These are phyloP conservation scores for Arachnopeziza araneosa DNA, from an alignment of 2,329 filamentous ascomycete genomes.

Conservation along the genomic window DNA sequence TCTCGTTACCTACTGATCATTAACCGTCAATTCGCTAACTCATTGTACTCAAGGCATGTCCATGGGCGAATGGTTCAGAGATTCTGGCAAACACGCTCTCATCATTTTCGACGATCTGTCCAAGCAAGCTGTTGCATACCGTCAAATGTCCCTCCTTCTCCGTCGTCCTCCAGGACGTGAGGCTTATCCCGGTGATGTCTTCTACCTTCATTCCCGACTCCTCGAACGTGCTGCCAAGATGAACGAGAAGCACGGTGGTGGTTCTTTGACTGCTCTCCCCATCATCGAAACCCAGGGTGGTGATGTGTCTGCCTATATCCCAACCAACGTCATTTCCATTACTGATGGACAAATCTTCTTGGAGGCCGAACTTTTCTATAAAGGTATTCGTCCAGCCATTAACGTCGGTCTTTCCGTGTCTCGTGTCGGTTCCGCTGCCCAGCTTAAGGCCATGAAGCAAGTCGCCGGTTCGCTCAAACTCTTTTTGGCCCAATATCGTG, in stretches of 20 bases:
- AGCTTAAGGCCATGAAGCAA: constrained; percentile 99
- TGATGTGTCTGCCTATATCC: constrained; percentile 99
- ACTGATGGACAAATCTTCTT: constrained; percentile 99
- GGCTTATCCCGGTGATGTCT: constrained; percentile 98
- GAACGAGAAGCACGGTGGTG: constrained; percentile 90
- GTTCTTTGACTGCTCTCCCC: constrained; percentile 94
- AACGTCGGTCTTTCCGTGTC: constrained; percentile 99
- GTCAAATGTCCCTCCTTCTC: constrained; percentile 97
- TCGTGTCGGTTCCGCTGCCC: constrained; percentile 98
- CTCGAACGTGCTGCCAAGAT: constrained; percentile 99
- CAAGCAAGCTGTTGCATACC: constrained; percentile 97
- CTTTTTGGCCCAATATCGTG: constrained; percentile 99
- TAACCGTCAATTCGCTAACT: neutral
- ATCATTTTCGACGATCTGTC: constrained; percentile 93
- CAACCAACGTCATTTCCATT: constrained; percentile 99
- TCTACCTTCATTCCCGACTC: constrained; percentile 99
- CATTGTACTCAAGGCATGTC: neutral
- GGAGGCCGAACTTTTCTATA: constrained; percentile 99
- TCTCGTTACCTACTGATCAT: constrained; percentile 1
- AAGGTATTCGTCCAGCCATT: constrained; percentile 99
- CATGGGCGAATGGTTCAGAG: constrained; percentile 67
- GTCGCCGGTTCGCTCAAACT: constrained; percentile 99
- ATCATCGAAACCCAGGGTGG: constrained; percentile 99
- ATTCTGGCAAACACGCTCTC: constrained; percentile 81
- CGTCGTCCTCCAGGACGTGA: constrained; percentile 98